phyloP scores from a whole-genome alignment of 345 rosid genomes.

The Populus davidiana region DNA sequence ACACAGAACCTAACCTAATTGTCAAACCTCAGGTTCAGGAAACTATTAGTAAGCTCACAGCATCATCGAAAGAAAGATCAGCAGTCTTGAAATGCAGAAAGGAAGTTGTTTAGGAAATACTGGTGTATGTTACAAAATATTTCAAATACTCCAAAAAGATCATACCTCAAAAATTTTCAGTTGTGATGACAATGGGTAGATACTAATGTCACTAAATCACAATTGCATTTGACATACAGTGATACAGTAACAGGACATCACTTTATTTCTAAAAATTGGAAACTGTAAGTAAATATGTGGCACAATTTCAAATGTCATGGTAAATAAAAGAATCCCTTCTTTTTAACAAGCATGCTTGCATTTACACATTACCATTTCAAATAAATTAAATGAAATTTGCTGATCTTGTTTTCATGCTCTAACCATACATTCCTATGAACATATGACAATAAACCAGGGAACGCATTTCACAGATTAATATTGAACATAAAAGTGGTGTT shows the following conservation, averaged over 20 bases:
- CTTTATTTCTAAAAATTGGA: background rate
- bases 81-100: background rate
- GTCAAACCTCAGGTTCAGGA: background rate
- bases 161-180: background rate
- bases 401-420: background rate
- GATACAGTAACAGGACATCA: background rate
- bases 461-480: background rate
- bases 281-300: background rate
- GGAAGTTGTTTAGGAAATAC: background rate
- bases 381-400: background rate
- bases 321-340: background rate
- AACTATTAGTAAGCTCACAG: background rate
- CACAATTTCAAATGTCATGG: background rate
- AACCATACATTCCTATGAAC: background rate
- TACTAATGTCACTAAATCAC: background rate
- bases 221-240: background rate
- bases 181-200: too few species aligned
- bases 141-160: background rate
- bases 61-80: background rate
- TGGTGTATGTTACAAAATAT: background rate
- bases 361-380: background rate
- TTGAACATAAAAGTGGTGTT: background rate
- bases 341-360: background rate
- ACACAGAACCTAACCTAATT: background rate
- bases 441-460: background rate